These are phyloP conservation scores for Nothophaeocryptopus gaeumannii DNA, from an alignment of 2,329 filamentous ascomycete genomes.

Conservation along the genomic window DNA sequence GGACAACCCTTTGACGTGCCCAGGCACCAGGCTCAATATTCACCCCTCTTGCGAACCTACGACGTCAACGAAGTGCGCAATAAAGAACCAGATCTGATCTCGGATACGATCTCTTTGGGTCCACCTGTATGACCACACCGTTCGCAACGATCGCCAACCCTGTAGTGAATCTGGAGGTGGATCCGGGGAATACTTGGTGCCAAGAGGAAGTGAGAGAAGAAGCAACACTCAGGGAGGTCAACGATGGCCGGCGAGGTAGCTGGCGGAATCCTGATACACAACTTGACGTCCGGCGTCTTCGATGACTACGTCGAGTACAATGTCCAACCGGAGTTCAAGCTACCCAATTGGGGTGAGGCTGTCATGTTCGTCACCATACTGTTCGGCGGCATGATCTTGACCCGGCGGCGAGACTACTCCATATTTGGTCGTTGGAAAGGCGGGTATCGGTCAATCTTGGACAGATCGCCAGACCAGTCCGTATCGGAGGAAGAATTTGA, in stretches of 20 bases:
- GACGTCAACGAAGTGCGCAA: no score
- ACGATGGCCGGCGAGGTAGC: slow-evolving; percentile 9
- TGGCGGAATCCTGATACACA: slow-evolving; percentile 7
- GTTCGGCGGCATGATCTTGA: slow-evolving; percentile 49
- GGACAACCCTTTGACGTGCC: no score
- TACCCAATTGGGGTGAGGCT: slow-evolving; percentile 21
- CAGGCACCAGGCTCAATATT: no score
- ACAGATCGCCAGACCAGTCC: slow-evolving; percentile 20
- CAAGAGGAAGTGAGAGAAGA: neutral
- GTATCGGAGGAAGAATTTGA: slow-evolving; percentile 38
- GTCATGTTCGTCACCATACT: slow-evolving; percentile 51
- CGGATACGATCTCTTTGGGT: no score
- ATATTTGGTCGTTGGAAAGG: slow-evolving; percentile 37
- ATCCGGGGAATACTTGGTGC: neutral
- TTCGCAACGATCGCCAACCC: neutral
- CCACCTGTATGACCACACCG: no score
- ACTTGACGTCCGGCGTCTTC: slow-evolving; percentile 10
- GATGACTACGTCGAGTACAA: slow-evolving; percentile 17
- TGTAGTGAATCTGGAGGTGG: neutral
- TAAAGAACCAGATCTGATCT: no score
- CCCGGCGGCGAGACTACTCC: slow-evolving; percentile 45
- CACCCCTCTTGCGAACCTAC: no score
- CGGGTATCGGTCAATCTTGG: slow-evolving; percentile 34
- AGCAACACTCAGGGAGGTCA: neutral
- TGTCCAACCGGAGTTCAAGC: slow-evolving; percentile 19